Evolutionary conservation across 805 yeast species (phyloP), one percentile per base, ranked within the genome.

Genomic region (Yamadazyma insecticola): DNA sequence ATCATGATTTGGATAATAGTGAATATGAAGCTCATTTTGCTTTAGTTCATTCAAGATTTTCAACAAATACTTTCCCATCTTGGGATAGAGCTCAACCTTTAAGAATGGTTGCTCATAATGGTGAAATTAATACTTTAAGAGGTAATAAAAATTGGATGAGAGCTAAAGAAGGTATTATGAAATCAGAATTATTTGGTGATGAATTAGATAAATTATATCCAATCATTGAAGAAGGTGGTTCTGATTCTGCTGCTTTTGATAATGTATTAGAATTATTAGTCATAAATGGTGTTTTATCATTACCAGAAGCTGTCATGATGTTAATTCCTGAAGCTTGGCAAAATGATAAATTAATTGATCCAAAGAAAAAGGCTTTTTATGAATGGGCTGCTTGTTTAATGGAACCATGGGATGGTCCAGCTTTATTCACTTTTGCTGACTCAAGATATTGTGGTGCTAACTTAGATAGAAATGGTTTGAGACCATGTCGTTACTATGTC

Each of bases 361-460:
- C 95, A 34, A 81, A 83, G 58, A 84, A 89, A 66, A 78, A 74
- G 49, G 97, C 97, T 1, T 90, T 94, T 62, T 90, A 90, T 65
- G 97, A 92, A 60, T 90, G 97, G 97, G 97, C 97, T 28, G 96
- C 97, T 9, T 88, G 97, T 64, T 66, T 90, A 44, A 92, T 92
- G 96, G 98, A 90, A 67, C 97, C 97, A 6, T 90, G 98, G 98
- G 98, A 90, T 64, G 98, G 98, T 44, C 98, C 98, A 13, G 97
- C 97, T 21, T 67, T 92, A 45, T 85, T 90, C 68, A 88, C 95
- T 18, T 92, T 90, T 60, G 90, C 97, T 22, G 97, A 90, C 60
- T 97, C 96, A 47, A 76, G 97, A 49, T 90, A 86, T 73, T 87
- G 96, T 65, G 98, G 98, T 70, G 98, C 98, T 29, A 89, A 89